Base-by-base conservation (phyloP, 768 basidiomycete species). In the Tylopilus felleus region DNA sequence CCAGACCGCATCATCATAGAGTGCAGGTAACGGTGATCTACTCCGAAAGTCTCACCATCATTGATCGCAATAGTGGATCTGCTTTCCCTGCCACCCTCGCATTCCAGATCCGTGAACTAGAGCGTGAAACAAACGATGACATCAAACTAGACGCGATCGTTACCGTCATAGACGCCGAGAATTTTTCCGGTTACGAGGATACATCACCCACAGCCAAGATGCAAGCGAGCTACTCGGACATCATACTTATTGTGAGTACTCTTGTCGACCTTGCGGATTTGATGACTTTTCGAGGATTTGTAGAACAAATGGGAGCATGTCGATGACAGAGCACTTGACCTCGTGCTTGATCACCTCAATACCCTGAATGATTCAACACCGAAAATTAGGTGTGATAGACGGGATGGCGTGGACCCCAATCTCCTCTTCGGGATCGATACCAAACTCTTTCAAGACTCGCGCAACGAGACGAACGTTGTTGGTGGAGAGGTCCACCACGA, bases 51-150 rank as follows among this genome's bases (percentile, higher is more conserved):
- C 28, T 44, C 27, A 9, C 49, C 23, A 22, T 46, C 16, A 49
- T 42, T 60, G 51, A 56, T 43, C 44, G 5, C 27, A 36, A 22
- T 48, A 93, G 91, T 33, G 95, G 95, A 12, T 95, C 93, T 8
- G 95, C 95, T 1, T 97, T 97, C 65, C 95, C 95, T 9, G 95
- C 95, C 3, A 96, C 94, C 1, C 77, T 98, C 31, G 95, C 94
- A 0, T 93, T 96, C 64, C 95, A 96, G 65, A 92, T 98, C 52
- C 86, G 92, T 36, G 88, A 95, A 67, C 75, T 98, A 22, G 94
- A 94, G 68, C 80, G 79, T 36, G 83, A 93, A 66, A 92, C 88
- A 3, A 65, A 75, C 19, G 79, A 82, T 12, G 89, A 86, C 45
- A 80, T 98, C 66, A 84, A 82, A 64, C 76, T 98, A 25, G 95